Conservation (phyloP, 2,329 filamentous ascomycete species). For the Colletotrichum salicis region DNA sequence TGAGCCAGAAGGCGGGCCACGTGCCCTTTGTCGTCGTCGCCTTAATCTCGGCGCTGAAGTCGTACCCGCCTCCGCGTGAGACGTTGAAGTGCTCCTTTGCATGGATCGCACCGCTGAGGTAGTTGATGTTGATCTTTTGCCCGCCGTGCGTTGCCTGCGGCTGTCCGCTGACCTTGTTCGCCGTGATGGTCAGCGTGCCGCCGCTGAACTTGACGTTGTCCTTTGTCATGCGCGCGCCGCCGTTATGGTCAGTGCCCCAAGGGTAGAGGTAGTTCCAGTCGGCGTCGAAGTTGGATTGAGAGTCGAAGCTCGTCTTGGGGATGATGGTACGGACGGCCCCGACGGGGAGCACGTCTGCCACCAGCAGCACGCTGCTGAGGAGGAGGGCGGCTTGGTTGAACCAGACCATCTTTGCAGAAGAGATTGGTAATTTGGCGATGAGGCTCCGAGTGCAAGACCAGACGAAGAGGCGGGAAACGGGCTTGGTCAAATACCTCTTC, state of each 20-base stretch:
- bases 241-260: constrained; percentile 67
- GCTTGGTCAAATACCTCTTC: constrained; percentile 7
- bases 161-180: constrained; percentile 55
- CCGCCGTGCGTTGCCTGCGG: constrained; percentile 49
- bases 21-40: constrained; percentile 56
- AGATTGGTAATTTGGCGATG: background rate
- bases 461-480: background rate
- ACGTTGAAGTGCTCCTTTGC: constrained; percentile 54
- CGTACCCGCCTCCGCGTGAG: constrained; percentile 50
- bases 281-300: constrained; percentile 46
- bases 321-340: constrained; percentile 28
- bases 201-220: constrained; percentile 53
- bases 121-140: constrained; percentile 58
- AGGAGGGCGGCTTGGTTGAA: constrained; percentile 19
- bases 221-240: constrained; percentile 64
- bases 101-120: constrained; percentile 59
- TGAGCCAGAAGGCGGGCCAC: constrained; percentile 71
- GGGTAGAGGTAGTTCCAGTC: constrained; percentile 65
- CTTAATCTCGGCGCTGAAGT: constrained; percentile 53
- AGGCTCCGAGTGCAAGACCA: background rate
- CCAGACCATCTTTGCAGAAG: constrained; percentile 11
- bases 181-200: constrained; percentile 58
- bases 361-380: constrained; percentile 23
- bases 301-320: constrained; percentile 28
- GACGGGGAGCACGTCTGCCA: constrained; percentile 23